These are phyloP conservation scores for Macroventuria anomochaeta DNA, from an alignment of 2,329 filamentous ascomycete genomes.

Conservation along the genomic window DNA sequence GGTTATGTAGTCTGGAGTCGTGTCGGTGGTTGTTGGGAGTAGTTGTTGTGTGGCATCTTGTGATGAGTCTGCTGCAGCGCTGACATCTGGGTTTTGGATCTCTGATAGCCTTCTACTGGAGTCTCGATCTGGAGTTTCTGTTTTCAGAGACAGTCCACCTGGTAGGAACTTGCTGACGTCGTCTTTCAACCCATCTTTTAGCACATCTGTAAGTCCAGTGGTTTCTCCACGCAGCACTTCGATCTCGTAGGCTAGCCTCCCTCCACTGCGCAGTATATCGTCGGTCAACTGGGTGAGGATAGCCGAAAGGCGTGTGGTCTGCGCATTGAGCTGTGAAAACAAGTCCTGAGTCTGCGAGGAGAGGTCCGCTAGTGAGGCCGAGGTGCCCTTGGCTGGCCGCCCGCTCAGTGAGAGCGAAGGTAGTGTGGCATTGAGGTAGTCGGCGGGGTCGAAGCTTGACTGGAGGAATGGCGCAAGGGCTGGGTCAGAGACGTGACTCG, in stretches of 20 bases:
- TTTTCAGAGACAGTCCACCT: constrained; percentile 39
- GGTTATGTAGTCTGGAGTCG: constrained; percentile 64
- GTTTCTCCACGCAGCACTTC: constrained; percentile 91
- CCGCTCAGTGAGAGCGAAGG: constrained; percentile 67
- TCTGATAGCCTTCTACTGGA: constrained; percentile 1
- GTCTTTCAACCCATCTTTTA: constrained; percentile 73
- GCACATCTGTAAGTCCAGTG: constrained; percentile 75
- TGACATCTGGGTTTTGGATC: not conserved
- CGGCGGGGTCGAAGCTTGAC: constrained; percentile 79
- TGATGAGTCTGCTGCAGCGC: not conserved
- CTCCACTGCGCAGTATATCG: constrained; percentile 89
- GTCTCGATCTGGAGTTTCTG: constrained; percentile 7
- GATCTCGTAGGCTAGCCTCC: constrained; percentile 90
- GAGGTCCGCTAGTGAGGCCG: constrained; percentile 73
- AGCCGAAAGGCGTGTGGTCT: constrained; percentile 81
- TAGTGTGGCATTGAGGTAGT: constrained; percentile 82
- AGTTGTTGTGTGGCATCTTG: not conserved
- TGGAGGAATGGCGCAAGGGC: constrained; percentile 77
- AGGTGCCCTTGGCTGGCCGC: constrained; percentile 49
- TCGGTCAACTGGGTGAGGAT: constrained; percentile 90
- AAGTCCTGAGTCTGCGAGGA: constrained; percentile 81
- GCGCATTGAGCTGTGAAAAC: constrained; percentile 86
- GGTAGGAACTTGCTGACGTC: constrained; percentile 78
- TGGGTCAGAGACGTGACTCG: constrained; percentile 70
- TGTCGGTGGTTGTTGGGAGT: constrained; percentile 3